Conservation (phyloP, 768 basidiomycete genomes). For the Tephrocybe sp. region DNA sequence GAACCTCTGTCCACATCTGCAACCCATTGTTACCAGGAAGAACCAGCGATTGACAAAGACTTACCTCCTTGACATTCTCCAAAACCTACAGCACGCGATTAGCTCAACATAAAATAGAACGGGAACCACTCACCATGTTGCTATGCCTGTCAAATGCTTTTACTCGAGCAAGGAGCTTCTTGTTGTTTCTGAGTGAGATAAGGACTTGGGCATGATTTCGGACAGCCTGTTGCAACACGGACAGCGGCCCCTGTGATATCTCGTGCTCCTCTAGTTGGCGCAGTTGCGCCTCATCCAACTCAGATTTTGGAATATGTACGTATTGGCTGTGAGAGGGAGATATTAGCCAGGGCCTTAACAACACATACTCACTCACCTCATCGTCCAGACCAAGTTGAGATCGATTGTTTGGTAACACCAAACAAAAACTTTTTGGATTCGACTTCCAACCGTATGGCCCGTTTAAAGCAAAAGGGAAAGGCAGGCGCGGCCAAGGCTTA, state of each 20-base stretch:
- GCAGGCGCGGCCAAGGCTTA: conserved; percentile 91
- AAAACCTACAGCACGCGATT: conserved; percentile 58
- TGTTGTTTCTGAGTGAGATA: conserved; percentile 96
- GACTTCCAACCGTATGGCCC: conserved; percentile 53
- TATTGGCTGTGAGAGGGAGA: conserved; percentile 69
- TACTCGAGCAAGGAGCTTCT: conserved; percentile 91
- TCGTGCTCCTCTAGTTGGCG: conserved; percentile 97
- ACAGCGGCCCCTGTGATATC: conserved; percentile 96
- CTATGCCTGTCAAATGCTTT: conserved; percentile 99
- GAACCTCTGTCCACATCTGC: conserved; percentile 99
- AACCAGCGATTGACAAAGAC: not conserved
- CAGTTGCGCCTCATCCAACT: conserved; percentile 95
- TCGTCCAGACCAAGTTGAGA: conserved; percentile 18
- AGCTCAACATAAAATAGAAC: not conserved
- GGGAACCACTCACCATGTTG: conserved; percentile 76
- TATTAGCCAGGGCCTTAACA: not conserved
- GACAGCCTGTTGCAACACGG: conserved; percentile 95
- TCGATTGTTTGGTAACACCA: conserved; percentile 28
- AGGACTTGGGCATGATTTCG: conserved; percentile 97
- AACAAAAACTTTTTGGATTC: conserved; percentile 31
- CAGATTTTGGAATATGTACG: conserved; percentile 94
- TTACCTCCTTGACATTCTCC: conserved; percentile 96
- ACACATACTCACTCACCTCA: conserved; percentile 31
- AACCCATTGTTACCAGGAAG: not conserved
- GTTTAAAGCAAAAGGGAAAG: conserved; percentile 80